These are phyloP conservation scores for Alternaria brassicicola DNA, from an alignment of 2,329 filamentous ascomycete species.

Conservation along the genomic window DNA sequence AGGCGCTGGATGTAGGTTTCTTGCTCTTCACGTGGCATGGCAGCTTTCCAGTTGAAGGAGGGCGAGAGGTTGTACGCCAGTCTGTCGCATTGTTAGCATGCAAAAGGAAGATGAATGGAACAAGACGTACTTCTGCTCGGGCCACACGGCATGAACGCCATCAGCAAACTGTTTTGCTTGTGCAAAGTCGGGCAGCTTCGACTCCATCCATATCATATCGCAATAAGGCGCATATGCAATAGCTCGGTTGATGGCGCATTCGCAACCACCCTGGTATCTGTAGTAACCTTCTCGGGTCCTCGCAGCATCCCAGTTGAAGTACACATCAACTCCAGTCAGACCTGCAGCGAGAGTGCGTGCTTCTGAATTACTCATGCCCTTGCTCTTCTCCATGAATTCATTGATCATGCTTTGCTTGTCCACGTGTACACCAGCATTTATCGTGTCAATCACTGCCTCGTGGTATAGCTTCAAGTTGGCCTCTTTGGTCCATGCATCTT, in stretches of 20 bases:
- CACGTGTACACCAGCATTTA: constrained; percentile 69
- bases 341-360: constrained; percentile 78
- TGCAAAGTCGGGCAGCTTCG: constrained; percentile 87
- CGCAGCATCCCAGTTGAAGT: constrained; percentile 95
- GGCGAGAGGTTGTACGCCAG: constrained; percentile 98
- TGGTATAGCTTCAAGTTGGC: constrained; percentile 87
- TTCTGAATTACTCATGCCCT: constrained; percentile 86
- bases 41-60: constrained; percentile 99
- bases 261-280: constrained; percentile 86
- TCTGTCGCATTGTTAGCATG: constrained; percentile 54
- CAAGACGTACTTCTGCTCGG: constrained; percentile 84
- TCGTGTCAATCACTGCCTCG: constrained; percentile 83
- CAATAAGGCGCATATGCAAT: constrained; percentile 91
- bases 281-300: constrained; percentile 95
- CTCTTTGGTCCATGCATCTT: constrained; percentile 83
- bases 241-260: constrained; percentile 88
- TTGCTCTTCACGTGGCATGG: constrained; percentile 89
- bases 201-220: constrained; percentile 99
- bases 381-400: constrained; percentile 69
- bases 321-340: constrained; percentile 78
- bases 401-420: constrained; percentile 72
- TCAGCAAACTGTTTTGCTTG: constrained; percentile 93
- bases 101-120: not conserved
- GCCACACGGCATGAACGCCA: constrained; percentile 92
- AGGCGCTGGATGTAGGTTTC: constrained; percentile 97